These are phyloP conservation scores for Rhodotorula sp. DNA, from an alignment of 1,284 basidiomycete genomes.

Conservation along the genomic window DNA sequence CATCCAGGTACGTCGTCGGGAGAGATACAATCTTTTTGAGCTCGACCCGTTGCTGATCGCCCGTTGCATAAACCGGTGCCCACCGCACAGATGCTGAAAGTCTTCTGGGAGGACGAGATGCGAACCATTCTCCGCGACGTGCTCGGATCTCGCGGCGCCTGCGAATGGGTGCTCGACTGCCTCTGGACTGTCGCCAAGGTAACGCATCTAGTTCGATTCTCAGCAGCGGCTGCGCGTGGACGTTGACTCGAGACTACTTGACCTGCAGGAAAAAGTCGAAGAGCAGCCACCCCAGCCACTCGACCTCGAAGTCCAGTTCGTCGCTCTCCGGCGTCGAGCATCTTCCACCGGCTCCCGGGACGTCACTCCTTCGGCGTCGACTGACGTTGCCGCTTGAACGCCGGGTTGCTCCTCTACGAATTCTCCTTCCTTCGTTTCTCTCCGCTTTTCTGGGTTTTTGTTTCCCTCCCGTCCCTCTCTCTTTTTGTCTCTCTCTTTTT, in stretches of 20 bases:
- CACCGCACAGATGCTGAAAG: slow-evolving; percentile 49
- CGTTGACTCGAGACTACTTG: not conserved
- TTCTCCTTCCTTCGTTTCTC: not conserved
- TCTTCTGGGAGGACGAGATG: slow-evolving; percentile 51
- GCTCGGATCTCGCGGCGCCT: slow-evolving; percentile 48
- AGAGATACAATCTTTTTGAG: not conserved
- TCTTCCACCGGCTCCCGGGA: not conserved
- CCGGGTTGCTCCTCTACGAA: not conserved
- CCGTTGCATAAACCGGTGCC: no score
- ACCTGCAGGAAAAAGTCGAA: slow-evolving; percentile 41
- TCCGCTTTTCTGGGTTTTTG: not conserved
- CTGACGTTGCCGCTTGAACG: not conserved
- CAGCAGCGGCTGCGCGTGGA: not conserved
- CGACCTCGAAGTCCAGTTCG: slow-evolving; percentile 49
- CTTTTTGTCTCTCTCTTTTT: not conserved
- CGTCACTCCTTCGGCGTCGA: not conserved
- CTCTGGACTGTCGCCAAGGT: slow-evolving; percentile 49
- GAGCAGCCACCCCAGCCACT: slow-evolving; percentile 43
- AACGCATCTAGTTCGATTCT: slow-evolving; percentile 25
- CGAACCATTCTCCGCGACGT: slow-evolving; percentile 48
- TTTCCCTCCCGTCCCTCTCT: not conserved
- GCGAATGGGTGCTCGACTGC: slow-evolving; percentile 49
- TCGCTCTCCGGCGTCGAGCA: slow-evolving; percentile 41
- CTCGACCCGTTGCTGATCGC: no score
- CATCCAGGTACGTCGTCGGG: slow-evolving; percentile 22